Evolutionary conservation across 2,329 filamentous ascomycete genomes (phyloP), one percentile per base, ranked within the genome.

Genomic region (Furcasterigmium sp.): DNA sequence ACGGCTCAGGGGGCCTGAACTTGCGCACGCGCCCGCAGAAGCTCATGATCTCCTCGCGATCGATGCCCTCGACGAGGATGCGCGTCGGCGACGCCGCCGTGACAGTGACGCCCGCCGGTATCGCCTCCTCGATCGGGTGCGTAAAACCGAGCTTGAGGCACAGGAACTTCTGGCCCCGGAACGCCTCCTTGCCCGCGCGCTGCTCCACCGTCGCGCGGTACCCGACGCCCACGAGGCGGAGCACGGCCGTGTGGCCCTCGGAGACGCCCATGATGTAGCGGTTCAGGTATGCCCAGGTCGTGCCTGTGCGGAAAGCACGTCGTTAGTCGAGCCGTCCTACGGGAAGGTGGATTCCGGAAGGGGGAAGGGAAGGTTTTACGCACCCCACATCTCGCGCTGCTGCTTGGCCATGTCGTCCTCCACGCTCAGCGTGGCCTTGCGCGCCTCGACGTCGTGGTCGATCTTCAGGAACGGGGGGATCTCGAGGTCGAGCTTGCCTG

Each of bases 311-410:
- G 34, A 18, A 35, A 18, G 4, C 3, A 10, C 8, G n/a, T 8
- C 7, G 32, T 35, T 11, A 35, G 32, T 11, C 29, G 23, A 7
- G 7, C 7, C 11, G 5, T 3, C 14, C 18, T 18, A 21, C n/a
- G 37, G 8, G 4, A 15, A 32, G 19, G 18, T 4, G n/a, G 6
- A 6, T n/a, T n/a, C n/a, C n/a, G 19, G 14, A 47, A 25, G 15
- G 28, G 15, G 6, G 15, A 19, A 14, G 26, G 34, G 25, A 7
- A 18, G 19, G 15, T 23, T 39, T 47, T 44, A 63, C 65, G 42
- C 54, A 95, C 91, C 93, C 93, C 93, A 97, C 91, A 97, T 97
- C 64, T 87, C 87, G 60, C 84, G 84, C 67, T 97, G 91, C 50
- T 87, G 74, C 68, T 83, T 84, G 42, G 80, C 64, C 15, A 80